These are phyloP conservation scores for Boechera divaricarpa DNA, from an alignment of 345 rosid genomes.

Conservation along the genomic window DNA sequence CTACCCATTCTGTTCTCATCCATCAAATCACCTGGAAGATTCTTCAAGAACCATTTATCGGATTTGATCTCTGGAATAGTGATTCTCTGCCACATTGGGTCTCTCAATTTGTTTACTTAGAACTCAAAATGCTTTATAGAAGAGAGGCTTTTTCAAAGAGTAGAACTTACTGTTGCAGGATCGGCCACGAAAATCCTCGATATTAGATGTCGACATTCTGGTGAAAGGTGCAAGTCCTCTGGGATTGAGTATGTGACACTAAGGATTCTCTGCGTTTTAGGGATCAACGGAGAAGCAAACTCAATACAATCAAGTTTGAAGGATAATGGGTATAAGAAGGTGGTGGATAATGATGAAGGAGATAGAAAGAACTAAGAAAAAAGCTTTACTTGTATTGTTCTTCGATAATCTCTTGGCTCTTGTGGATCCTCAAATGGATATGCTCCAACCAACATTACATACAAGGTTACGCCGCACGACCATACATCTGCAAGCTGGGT, in stretches of 20 bases:
- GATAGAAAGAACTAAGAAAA: not conserved
- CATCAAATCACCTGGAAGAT: slow-evolving; percentile 81
- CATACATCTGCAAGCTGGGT: slow-evolving; percentile 94
- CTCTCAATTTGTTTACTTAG: slow-evolving; percentile 13
- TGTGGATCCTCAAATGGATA: slow-evolving; percentile 98
- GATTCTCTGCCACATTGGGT: slow-evolving; percentile 70
- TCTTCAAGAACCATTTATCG: slow-evolving; percentile 88
- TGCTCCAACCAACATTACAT: slow-evolving; percentile 95
- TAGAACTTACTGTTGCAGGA: slow-evolving; percentile 43
- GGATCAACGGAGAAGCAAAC: not conserved
- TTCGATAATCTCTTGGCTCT: slow-evolving; percentile 84
- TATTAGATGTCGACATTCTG: slow-evolving; percentile 45
- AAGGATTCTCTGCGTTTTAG: slow-evolving; percentile 40
- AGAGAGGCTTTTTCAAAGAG: not conserved
- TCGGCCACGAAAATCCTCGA: slow-evolving; percentile 47
- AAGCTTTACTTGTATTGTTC: slow-evolving; percentile 71
- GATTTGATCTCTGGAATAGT: slow-evolving; percentile 76
- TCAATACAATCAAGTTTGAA: not conserved
- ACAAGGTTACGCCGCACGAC: slow-evolving; percentile 95
- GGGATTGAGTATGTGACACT: slow-evolving; percentile 48
- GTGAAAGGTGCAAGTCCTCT: slow-evolving; percentile 43
- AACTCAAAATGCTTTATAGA: slow-evolving; percentile 3
- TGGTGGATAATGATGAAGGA: slow-evolving; percentile 8
- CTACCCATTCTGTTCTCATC: slow-evolving; percentile 60
- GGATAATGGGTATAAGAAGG: not conserved